Evolutionary conservation across 768 basidiomycete species (phyloP).

Genomic region (Mycena alexandri): DNA sequence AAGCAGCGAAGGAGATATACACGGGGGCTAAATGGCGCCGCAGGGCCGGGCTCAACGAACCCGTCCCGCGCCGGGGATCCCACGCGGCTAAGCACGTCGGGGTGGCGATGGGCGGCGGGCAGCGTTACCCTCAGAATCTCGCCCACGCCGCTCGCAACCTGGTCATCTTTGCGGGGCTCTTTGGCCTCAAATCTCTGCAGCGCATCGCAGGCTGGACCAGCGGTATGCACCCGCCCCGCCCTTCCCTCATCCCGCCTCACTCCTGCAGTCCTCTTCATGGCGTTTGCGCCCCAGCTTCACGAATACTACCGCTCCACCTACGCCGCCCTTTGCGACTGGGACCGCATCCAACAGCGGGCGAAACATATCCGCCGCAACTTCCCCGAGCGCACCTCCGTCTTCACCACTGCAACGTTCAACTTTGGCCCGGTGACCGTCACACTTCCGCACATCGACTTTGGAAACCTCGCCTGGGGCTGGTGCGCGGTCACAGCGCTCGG

Average conservation of each 20-base stretch:
- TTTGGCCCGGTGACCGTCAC: background rate
- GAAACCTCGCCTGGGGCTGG: slow-evolving; percentile 8
- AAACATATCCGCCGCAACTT: background rate
- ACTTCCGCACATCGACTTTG: background rate
- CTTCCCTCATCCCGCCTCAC: background rate
- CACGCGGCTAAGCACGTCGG: slow-evolving; percentile 7
- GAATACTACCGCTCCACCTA: background rate
- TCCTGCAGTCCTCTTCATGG: background rate
- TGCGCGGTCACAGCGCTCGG: background rate
- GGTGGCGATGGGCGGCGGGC: slow-evolving; percentile 3
- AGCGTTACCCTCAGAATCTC: background rate
- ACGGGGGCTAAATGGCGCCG: background rate
- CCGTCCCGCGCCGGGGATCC: background rate
- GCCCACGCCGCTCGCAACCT: background rate
- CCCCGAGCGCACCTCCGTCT: background rate
- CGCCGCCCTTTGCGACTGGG: too few relatives aligned
- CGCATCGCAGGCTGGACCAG: slow-evolving; percentile 15
- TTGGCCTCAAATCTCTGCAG: background rate
- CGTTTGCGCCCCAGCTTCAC: background rate
- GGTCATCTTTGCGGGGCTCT: slow-evolving; percentile 6
- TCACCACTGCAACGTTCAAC: slow-evolving; percentile 4
- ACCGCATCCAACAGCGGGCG: background rate
- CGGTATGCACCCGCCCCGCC: background rate
- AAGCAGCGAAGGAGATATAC: background rate
- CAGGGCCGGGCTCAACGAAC: background rate